Evolutionary conservation across 768 basidiomycete species (phyloP), one percentile per base, ranked within the genome.

Genomic region (Termitomyces sp.): DNA sequence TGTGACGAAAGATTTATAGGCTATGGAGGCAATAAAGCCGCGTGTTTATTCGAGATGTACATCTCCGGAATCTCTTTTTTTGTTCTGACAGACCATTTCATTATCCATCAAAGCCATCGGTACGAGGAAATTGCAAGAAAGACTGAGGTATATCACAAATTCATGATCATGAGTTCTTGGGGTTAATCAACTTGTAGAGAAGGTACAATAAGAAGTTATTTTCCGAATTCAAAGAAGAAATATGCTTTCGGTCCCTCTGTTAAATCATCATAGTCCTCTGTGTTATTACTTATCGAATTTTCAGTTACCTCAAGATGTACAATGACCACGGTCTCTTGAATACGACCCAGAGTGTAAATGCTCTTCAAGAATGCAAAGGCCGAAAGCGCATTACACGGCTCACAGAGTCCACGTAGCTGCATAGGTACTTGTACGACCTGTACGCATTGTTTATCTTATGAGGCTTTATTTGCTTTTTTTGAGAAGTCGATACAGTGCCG

Each of bases 21-120:
- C 1, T 95, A 95, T 71, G 94, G 94, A 4, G 92, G 87, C 2
- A 96, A 96, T 78, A 96, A 96, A 72, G 94, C 94, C 2, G 93
- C 94, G 10, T 95, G 94, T 69, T 79, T 94, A 42, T 94, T 89
- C 70, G 94, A 94, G 71, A 91, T 96, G 85, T 93, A 92, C 74
- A 77, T 96, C 7, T 87, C 91, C 12, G 94, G 94, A 3, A 83
- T 94, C 43, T 86, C 86, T 29, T 94, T 86, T 73, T 92, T 88
- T 69, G 91, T 96, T 32, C 81, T 95, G 12, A 78, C 88, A 11
- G 92, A 95, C 71, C 92, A 96, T 72, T 96, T 95, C 68, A 78
- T 96, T 62, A 85, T 94, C 53, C 94, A 95, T 71, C 92, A 94
- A 76, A 91, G 86, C 63, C 93, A 94, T 67, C 73, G 77, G 20